Evolutionary conservation across 2,329 filamentous ascomycete species (phyloP).

Genomic region (Ambrosiella xylebori): DNA sequence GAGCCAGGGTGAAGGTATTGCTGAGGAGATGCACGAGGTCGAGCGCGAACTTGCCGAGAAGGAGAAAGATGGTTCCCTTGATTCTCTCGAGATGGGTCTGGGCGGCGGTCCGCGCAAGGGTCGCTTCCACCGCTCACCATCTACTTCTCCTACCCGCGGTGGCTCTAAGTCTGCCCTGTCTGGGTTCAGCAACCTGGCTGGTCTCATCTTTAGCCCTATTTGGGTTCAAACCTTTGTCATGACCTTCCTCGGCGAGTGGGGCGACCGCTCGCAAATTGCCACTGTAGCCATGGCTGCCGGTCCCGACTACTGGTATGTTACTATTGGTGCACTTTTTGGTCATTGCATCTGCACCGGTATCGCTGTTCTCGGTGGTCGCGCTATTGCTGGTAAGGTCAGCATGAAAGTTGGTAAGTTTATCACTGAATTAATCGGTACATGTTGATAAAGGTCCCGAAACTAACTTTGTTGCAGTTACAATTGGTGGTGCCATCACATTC

Average conservation of each 20-base stretch:
- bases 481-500: constrained; percentile 83
- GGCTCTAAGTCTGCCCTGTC: constrained; percentile 27
- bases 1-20: constrained; percentile 75
- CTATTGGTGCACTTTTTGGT: constrained; percentile 67
- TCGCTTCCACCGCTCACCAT: constrained; percentile 59
- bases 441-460: not conserved
- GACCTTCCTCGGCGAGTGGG: constrained; percentile 98
- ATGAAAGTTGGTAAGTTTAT: constrained; percentile 73
- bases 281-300: constrained; percentile 98
- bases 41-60: constrained; percentile 89
- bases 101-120: constrained; percentile 55
- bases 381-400: constrained; percentile 85
- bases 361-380: constrained; percentile 79
- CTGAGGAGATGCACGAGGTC: constrained; percentile 96
- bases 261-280: constrained; percentile 90
- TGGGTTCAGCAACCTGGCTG: constrained; percentile 72
- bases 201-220: constrained; percentile 75
- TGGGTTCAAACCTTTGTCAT: constrained; percentile 99
- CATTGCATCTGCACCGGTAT: constrained; percentile 82
- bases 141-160: constrained; percentile 36
- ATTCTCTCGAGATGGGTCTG: constrained; percentile 59
- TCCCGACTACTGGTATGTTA: constrained; percentile 98
- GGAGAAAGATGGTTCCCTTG: constrained; percentile 58
- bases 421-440: constrained; percentile 16
- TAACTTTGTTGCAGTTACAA: constrained; percentile 47